These are phyloP conservation scores for Tephrocybe sp. DNA, from an alignment of 768 basidiomycete genomes.

Conservation along the genomic window DNA sequence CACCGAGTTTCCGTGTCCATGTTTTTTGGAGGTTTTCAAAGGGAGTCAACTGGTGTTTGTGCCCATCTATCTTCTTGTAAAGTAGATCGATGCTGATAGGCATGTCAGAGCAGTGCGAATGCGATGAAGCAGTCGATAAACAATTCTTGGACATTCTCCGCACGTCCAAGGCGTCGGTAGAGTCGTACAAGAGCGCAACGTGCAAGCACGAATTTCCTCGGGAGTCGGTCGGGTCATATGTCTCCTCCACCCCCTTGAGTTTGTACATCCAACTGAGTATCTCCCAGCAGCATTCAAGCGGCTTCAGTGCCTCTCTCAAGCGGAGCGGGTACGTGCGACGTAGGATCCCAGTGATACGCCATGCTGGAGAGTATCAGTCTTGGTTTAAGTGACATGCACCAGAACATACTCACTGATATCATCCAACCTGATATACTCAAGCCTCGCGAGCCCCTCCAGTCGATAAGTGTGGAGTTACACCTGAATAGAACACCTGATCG, in stretches of 20 bases:
- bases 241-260: background rate
- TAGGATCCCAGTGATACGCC: background rate
- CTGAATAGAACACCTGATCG: background rate
- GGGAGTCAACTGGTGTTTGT: background rate
- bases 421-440: background rate
- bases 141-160: background rate
- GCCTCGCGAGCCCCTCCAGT: background rate
- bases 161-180: background rate
- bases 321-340: slow-evolving; percentile 1
- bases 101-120: too few species aligned
- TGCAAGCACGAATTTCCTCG: background rate
- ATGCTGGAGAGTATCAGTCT: background rate
- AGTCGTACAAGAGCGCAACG: background rate
- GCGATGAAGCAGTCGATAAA: background rate
- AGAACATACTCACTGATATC: background rate
- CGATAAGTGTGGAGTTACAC: background rate
- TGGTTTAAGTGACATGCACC: background rate
- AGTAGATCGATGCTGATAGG: background rate
- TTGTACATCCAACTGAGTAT: background rate
- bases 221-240: background rate
- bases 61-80: background rate
- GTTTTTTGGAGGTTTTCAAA: background rate
- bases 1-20: slow-evolving; percentile 1
- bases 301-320: slow-evolving; percentile 2
- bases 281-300: slow-evolving; percentile 1